These are phyloP conservation scores for Scheffersomyces segobiensis DNA, from an alignment of 1,139 yeast genomes.

Conservation along the genomic window DNA sequence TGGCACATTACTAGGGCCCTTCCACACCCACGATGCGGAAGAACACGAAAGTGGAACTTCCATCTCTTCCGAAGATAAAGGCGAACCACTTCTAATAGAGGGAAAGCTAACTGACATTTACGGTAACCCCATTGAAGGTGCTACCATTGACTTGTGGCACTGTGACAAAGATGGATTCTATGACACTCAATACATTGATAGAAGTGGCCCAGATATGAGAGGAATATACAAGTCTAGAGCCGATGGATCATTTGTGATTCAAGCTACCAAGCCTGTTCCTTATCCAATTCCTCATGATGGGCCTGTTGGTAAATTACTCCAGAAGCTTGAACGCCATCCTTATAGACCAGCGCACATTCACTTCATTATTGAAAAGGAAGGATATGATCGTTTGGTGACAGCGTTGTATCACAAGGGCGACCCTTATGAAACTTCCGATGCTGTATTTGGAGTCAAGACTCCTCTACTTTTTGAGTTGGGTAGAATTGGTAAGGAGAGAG, in stretches of 20 bases:
- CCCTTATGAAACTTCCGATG: slow-evolving; percentile 30
- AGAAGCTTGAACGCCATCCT: slow-evolving; percentile 34
- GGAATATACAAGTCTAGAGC: slow-evolving; percentile 28
- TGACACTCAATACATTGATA: slow-evolving; percentile 27
- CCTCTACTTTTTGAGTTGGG: slow-evolving; percentile 19
- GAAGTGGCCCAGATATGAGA: slow-evolving; percentile 17
- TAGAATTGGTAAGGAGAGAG: slow-evolving; percentile 19
- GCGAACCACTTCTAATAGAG: slow-evolving; percentile 26
- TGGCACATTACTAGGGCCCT: slow-evolving; percentile 34
- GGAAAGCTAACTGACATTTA: slow-evolving; percentile 21
- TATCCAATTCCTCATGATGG: slow-evolving; percentile 43
- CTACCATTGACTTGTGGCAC: slow-evolving; percentile 36
- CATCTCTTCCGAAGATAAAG: slow-evolving; percentile 27
- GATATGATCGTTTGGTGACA: slow-evolving; percentile 30
- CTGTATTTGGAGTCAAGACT: slow-evolving; percentile 29
- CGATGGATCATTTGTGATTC: slow-evolving; percentile 27
- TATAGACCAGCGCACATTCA: slow-evolving; percentile 39
- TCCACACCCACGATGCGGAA: slow-evolving; percentile 34
- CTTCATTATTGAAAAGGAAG: slow-evolving; percentile 23
- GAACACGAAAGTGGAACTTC: slow-evolving; percentile 24
- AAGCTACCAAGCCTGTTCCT: slow-evolving; percentile 33
- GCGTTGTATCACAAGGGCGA: slow-evolving; percentile 31
- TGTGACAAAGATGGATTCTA: slow-evolving; percentile 40
- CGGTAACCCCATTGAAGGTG: slow-evolving; percentile 29
- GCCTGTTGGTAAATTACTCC: slow-evolving; percentile 34